Evolutionary conservation across 768 basidiomycete species (phyloP).

Genomic region (Pleurotus tuber-regium): DNA sequence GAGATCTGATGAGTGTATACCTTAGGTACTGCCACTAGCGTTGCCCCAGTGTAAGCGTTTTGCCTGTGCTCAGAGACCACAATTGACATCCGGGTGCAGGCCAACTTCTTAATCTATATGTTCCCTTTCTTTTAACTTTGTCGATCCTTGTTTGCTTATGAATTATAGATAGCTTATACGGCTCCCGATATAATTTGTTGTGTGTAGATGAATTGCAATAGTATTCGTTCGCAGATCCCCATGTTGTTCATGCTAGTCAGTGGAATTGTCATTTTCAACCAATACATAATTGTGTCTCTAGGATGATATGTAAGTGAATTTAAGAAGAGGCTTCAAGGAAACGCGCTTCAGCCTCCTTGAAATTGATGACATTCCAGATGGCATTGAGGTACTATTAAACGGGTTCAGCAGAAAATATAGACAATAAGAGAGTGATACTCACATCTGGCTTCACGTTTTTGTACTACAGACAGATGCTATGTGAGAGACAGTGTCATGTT

Average conservation of each 20-base stretch:
- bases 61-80: neutral
- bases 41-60: neutral
- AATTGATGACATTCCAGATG: slow-evolving; percentile 97
- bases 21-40: slow-evolving; percentile 11
- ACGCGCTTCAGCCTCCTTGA: slow-evolving; percentile 81
- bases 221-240: too few species aligned
- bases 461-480: slow-evolving; percentile 47
- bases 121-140: neutral
- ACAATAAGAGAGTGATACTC: slow-evolving; percentile 29
- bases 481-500: slow-evolving; percentile 7
- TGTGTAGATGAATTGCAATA: too few species aligned
- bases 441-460: slow-evolving; percentile 94
- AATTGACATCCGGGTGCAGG: neutral
- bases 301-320: neutral
- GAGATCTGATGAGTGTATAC: too few species aligned
- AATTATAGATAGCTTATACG: neutral
- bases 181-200: too few species aligned
- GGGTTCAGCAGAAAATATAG: neutral
- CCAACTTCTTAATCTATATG: slow-evolving; percentile 1
- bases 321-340: slow-evolving; percentile 33
- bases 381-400: slow-evolving; percentile 79
- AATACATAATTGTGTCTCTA: neutral
- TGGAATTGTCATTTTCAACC: neutral
- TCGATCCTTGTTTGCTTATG: neutral
- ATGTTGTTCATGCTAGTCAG: too few species aligned